phyloP scores from a whole-genome alignment of 768 basidiomycete species.

The Vishniacozyma victoriae region DNA sequence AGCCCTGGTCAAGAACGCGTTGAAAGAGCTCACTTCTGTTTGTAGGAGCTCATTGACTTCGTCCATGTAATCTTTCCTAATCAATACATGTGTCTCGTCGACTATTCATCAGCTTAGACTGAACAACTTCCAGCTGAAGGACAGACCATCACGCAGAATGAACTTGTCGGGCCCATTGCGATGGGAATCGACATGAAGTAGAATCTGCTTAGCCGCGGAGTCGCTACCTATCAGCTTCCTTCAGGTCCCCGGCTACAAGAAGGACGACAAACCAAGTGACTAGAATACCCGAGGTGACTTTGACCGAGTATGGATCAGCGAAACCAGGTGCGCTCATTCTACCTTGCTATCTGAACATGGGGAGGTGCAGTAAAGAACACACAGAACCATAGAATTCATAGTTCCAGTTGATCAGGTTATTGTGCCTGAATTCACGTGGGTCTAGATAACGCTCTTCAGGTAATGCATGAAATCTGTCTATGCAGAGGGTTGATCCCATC shows the following conservation, averaged over 20 bases:
- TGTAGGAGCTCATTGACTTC: slow-evolving; percentile 36
- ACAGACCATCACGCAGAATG: slow-evolving; percentile 31
- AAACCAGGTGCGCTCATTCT: slow-evolving; percentile 2
- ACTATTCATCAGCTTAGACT: slow-evolving; percentile 7
- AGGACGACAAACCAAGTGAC: slow-evolving; percentile 15
- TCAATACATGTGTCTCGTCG: slow-evolving; percentile 35
- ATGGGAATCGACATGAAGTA: slow-evolving; percentile 27
- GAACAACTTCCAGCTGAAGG: neutral
- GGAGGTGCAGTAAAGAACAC: too few relatives aligned
- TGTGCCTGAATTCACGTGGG: too few relatives aligned
- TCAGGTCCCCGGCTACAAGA: too few relatives aligned
- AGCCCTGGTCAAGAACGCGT: neutral
- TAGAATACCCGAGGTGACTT: slow-evolving; percentile 20
- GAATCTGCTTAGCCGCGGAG: slow-evolving; percentile 42
- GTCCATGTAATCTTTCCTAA: slow-evolving; percentile 30
- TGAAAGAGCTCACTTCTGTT: slow-evolving; percentile 25
- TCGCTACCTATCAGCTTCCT: slow-evolving; percentile 22
- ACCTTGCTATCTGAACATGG: too few relatives aligned
- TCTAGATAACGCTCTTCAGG: too few relatives aligned
- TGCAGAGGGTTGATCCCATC: too few relatives aligned
- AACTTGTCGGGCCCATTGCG: slow-evolving; percentile 32
- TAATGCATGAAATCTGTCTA: too few relatives aligned
- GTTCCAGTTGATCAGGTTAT: too few relatives aligned
- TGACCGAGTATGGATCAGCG: slow-evolving; percentile 26
- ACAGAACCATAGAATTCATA: too few relatives aligned